Evolutionary conservation across 768 basidiomycete species (phyloP).

Genomic region (Cyathus striatus): DNA sequence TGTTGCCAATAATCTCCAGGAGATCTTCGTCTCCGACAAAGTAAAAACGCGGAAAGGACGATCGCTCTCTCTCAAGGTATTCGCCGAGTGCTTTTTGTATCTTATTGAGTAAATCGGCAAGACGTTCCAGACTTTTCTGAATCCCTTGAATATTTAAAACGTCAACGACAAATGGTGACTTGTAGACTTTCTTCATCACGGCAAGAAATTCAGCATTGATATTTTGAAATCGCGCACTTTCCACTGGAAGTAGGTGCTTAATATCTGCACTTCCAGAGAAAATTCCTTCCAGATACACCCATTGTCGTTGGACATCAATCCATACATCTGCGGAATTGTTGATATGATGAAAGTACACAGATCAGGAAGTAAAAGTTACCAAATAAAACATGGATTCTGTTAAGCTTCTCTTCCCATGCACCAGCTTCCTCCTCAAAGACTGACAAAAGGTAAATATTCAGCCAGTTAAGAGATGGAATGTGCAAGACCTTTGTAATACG

Average conservation of each 20-base stretch:
- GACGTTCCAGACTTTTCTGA: conserved; percentile 95
- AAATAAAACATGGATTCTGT: conserved; percentile 93
- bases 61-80: conserved; percentile 95
- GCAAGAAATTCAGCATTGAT: conserved; percentile 98
- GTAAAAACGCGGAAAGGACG: conserved; percentile 98
- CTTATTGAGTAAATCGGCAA: conserved; percentile 94
- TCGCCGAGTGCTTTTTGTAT: conserved; percentile 99
- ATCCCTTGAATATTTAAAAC: conserved; percentile 95
- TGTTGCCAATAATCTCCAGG: conserved; percentile 98
- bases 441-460: conserved; percentile 16
- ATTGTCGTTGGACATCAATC: conserved; percentile 99
- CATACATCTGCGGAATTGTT: conserved; percentile 87
- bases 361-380: conserved; percentile 36
- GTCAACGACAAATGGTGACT: conserved; percentile 95
- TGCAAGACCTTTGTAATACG: conserved; percentile 87
- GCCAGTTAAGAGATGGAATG: neutral
- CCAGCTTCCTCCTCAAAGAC: conserved; percentile 92
- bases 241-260: conserved; percentile 96
- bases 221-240: conserved; percentile 96
- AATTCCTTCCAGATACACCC: conserved; percentile 99
- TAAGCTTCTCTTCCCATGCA: conserved; percentile 96
- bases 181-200: conserved; percentile 99
- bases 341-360: neutral
- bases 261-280: conserved; percentile 99
- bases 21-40: conserved; percentile 99